Conservation (phyloP, 768 basidiomycete genomes). For the Tricholoma furcatifolium region DNA sequence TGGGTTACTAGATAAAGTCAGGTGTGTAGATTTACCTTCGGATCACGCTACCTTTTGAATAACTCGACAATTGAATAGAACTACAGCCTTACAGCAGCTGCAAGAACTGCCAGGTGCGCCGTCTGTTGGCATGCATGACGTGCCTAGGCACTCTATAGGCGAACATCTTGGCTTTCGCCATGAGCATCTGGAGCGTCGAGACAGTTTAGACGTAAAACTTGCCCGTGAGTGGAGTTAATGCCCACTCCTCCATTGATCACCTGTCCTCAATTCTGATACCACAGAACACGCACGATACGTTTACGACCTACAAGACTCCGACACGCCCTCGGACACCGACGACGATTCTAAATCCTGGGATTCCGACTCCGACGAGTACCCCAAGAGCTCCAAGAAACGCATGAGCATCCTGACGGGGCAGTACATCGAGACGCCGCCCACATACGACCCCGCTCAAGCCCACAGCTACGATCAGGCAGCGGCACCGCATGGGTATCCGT, state of each 20-base stretch:
- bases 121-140: conserved; percentile 82
- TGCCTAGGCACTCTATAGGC: conserved; percentile 69
- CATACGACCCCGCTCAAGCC: conserved; percentile 27
- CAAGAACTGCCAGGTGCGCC: conserved; percentile 64
- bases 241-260: neutral
- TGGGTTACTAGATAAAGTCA: conserved; percentile 74
- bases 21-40: conserved; percentile 43
- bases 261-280: neutral
- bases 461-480: conserved; percentile 1
- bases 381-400: conserved; percentile 40
- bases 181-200: conserved; percentile 48
- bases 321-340: conserved; percentile 45
- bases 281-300: conserved; percentile 68
- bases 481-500: conserved; percentile 10
- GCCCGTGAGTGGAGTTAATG: conserved; percentile 57
- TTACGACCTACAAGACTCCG: conserved; percentile 55
- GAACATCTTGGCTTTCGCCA: conserved; percentile 57
- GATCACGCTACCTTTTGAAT: neutral
- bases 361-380: conserved; percentile 37
- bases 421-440: conserved; percentile 49
- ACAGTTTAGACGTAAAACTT: conserved; percentile 67
- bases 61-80: conserved; percentile 18
- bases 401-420: conserved; percentile 71
- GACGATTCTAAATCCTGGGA: conserved; percentile 46
- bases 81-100: conserved; percentile 39